Conservation (phyloP, 1,139 yeast genomes). For the Pichia sp. region DNA sequence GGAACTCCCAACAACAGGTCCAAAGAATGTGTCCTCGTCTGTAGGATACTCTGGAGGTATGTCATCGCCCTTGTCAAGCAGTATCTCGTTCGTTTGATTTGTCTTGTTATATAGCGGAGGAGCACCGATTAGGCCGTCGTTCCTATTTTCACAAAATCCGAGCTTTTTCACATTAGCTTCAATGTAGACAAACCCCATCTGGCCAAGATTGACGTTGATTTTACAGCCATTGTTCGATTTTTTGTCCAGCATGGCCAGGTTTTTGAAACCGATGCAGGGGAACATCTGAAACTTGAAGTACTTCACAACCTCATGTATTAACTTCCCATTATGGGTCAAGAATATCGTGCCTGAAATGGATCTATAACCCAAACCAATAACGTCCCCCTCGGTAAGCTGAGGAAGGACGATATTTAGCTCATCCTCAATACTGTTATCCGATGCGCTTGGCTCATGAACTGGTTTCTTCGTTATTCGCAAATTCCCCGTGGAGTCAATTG, state of each 20-base stretch:
- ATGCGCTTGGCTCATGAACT: constrained; percentile 22
- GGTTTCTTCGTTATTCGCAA: constrained; percentile 50
- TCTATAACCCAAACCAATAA: constrained; percentile 87
- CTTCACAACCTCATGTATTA: constrained; percentile 75
- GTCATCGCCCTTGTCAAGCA: constrained; percentile 69
- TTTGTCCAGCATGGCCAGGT: neutral
- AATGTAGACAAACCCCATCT: constrained; percentile 85
- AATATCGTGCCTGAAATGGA: constrained; percentile 77
- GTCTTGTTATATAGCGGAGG: constrained; percentile 62
- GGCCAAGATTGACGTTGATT: constrained; percentile 83
- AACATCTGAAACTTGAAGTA: constrained; percentile 76
- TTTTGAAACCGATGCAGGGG: constrained; percentile 82
- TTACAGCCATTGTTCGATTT: constrained; percentile 54
- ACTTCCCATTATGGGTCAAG: constrained; percentile 87
- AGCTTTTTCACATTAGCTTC: constrained; percentile 93
- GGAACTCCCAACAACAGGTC: constrained; percentile 30
- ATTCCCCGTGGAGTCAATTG: constrained; percentile 83
- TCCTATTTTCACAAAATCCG: constrained; percentile 75
- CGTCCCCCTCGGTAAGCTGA: constrained; percentile 75
- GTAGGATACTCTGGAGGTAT: constrained; percentile 66
- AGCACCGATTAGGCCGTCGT: constrained; percentile 65
- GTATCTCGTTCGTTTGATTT: constrained; percentile 39
- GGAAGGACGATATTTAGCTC: constrained; percentile 73
- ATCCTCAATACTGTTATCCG: constrained; percentile 39
- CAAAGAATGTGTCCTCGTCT: constrained; percentile 62